These are phyloP conservation scores for Lophiostoma macrostomum DNA, from an alignment of 495 filamentous ascomycete genomes.

Conservation along the genomic window DNA sequence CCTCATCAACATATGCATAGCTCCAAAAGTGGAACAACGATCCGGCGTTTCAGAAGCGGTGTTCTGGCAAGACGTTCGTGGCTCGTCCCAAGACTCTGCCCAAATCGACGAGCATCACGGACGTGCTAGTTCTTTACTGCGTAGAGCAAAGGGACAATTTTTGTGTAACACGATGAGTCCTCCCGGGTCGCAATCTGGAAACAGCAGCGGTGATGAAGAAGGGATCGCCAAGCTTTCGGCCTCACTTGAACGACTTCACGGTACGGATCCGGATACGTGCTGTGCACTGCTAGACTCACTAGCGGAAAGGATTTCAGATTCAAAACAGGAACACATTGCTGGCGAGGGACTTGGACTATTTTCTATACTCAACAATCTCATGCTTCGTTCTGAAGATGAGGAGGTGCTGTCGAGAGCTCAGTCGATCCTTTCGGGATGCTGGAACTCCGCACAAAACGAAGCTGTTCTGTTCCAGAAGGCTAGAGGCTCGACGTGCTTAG, in stretches of 20 bases:
- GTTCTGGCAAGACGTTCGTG: no score
- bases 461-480: no score
- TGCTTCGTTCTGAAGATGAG: not conserved
- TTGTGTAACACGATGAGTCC: no score
- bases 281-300: conserved; percentile 8
- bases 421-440: conserved; percentile 1
- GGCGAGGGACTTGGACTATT: not conserved
- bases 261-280: conserved; percentile 20
- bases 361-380: not conserved
- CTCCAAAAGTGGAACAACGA: not conserved
- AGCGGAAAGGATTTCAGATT: not conserved
- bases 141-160: no score
- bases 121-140: no score
- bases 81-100: no score
- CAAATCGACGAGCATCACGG: no score
- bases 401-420: conserved; percentile 15
- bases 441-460: no score
- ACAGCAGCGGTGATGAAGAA: not conserved
- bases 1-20: conserved; percentile 16
- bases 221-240: not conserved
- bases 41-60: not conserved
- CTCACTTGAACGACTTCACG: not conserved
- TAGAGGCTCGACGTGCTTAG: no score
- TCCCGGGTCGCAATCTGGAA: no score
- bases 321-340: not conserved